Percentiles rank a stretch among this genome's conserved stretches.
These are phyloP conservation scores for Salix brachista DNA, from an alignment of 345 rosid genomes.

Conservation along the genomic window DNA sequence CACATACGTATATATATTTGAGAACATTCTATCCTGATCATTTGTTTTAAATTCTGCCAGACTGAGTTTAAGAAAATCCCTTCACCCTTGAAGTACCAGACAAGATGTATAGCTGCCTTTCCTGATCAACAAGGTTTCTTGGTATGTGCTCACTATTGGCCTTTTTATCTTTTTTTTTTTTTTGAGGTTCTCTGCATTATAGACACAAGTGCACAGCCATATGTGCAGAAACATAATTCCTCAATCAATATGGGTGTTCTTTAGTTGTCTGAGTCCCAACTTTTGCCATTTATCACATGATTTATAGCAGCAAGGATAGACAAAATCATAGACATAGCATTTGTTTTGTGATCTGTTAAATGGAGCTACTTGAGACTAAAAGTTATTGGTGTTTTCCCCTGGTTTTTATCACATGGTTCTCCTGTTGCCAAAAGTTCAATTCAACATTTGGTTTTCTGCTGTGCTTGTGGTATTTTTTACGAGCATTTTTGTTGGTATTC, in stretches of 20 bases:
- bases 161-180: background rate
- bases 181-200: background rate
- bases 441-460: background rate
- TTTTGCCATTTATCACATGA: background rate
- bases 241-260: background rate
- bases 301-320: background rate
- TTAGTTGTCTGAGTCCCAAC: background rate
- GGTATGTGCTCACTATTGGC: constrained; percentile 38
- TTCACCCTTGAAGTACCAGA: constrained; percentile 93
- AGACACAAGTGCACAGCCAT: background rate
- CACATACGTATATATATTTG: background rate
- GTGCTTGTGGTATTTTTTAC: background rate
- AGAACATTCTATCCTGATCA: background rate
- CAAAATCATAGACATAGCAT: background rate
- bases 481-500: background rate
- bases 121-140: constrained; percentile 98
- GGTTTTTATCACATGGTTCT: background rate
- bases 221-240: background rate
- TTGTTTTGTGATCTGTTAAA: background rate
- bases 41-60: constrained; percentile 33
- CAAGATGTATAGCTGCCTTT: constrained; percentile 93
- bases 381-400: background rate
- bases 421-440: background rate
- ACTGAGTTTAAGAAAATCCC: constrained; percentile 77
- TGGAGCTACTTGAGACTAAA: background rate